Evolutionary conservation across 2,329 filamentous ascomycete species (phyloP), one percentile per base, ranked within the genome.

Genomic region (Parastagonospora nodorum): DNA sequence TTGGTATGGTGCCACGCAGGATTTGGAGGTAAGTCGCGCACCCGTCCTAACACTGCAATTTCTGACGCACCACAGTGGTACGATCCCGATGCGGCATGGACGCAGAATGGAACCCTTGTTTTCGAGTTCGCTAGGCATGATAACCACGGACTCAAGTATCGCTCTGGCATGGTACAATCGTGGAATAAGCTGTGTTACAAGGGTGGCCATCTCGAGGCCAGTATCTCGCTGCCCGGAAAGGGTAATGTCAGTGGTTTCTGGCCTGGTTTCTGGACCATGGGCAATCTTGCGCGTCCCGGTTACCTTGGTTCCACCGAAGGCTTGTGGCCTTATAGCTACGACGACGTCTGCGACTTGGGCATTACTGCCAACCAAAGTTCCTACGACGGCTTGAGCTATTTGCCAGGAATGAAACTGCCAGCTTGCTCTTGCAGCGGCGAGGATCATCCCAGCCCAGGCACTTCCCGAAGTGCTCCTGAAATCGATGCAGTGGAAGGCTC

Each of bases 191-290:
- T 89, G 47, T 88, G 87, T 71, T 89, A 89, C 75, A 88, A 87
- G 53, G 86, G 86, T 29, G 87, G 87, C 3, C 81, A 86, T 41
- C 66, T 90, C 11, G 87, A 90, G 73, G 86, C 86, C 15, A 87
- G 84, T 63, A 84, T 89, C 45, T 89, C 87, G 4, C 76, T 90
- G 5, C 87, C 87, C 11, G 87, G 87, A 12, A 74, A 78, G 40
- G 87, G 87, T 39, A 84, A 88, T 56, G 81, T 84, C 11, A 80
- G 84, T 48, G 87, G 87, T 50, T 87, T 89, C 72, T 90, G 87
- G 87, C 87, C 87, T 36, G 87, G 87, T 71, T 88, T 89, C 71
- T 90, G 87, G 87, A 80, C 86, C 0, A 88, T 90, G 85, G 87
- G 87, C 4, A 90, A 90, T 63, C 78, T 90, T 16, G 87, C 84